Percentiles rank a stretch among this genome's conserved stretches.
Evolutionary conservation across 2,329 filamentous ascomycete genomes (phyloP).

Genomic region (Nemania sp.): DNA sequence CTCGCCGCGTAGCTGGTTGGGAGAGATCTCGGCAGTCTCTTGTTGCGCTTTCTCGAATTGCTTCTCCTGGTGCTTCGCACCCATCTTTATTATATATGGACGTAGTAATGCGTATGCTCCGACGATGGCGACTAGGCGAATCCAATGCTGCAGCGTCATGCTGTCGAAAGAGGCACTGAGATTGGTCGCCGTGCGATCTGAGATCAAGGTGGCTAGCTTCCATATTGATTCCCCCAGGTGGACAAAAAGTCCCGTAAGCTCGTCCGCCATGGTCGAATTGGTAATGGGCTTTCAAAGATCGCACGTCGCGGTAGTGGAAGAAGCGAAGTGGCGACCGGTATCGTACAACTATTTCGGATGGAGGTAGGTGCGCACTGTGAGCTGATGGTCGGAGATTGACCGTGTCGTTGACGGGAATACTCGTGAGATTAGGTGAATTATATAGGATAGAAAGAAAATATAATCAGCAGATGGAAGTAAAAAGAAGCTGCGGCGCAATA

Average conservation of each 20-base stretch:
- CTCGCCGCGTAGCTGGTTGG: conserved; percentile 66
- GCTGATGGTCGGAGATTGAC: neutral
- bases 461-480: neutral
- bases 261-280: conserved; percentile 34
- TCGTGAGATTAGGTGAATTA: neutral
- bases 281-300: conserved; percentile 4
- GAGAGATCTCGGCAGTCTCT: conserved; percentile 57
- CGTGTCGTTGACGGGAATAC: neutral
- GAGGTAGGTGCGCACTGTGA: neutral
- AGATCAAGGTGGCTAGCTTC: conserved; percentile 35
- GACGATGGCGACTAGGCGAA: conserved; percentile 72
- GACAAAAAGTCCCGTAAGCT: conserved; percentile 37
- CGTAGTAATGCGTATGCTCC: conserved; percentile 74
- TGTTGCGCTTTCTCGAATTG: conserved; percentile 64
- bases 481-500: neutral
- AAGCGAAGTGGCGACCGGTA: neutral
- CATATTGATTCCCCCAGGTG: conserved; percentile 37
- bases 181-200: conserved; percentile 51
- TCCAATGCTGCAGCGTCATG: conserved; percentile 58
- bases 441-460: neutral
- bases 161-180: conserved; percentile 51
- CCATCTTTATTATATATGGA: conserved; percentile 72
- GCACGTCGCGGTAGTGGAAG: no score
- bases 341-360: no score
- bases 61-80: conserved; percentile 64